A percentile compares a stretch with the other conserved stretches of the same genome.
These are phyloP conservation scores for Zygotorulaspora chibaensis DNA, from an alignment of 805 yeast species.

Conservation along the genomic window DNA sequence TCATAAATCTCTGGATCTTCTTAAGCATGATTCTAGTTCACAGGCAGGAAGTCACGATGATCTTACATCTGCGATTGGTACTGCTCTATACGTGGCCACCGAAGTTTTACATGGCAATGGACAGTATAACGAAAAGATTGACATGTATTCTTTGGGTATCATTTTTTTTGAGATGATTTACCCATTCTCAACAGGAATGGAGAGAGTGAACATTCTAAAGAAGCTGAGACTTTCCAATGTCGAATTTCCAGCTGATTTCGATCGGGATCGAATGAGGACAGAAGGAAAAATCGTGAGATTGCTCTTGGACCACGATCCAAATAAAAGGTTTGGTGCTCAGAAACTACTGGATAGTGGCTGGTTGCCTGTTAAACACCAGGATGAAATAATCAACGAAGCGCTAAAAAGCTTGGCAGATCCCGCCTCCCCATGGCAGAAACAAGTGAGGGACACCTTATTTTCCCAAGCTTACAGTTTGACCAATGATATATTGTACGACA, in stretches of 20 bases:
- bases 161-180: constrained; percentile 95
- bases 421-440: constrained; percentile 90
- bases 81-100: constrained; percentile 86
- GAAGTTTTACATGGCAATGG: constrained; percentile 75
- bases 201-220: constrained; percentile 70
- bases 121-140: constrained; percentile 88
- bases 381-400: constrained; percentile 84
- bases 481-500: constrained; percentile 78
- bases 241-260: constrained; percentile 69
- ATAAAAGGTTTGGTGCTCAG: constrained; percentile 72
- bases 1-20: constrained; percentile 43
- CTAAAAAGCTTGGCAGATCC: constrained; percentile 81
- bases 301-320: constrained; percentile 76
- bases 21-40: constrained; percentile 31
- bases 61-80: constrained; percentile 88
- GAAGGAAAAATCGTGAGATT: constrained; percentile 66
- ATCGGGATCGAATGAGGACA: constrained; percentile 42
- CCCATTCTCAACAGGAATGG: constrained; percentile 87
- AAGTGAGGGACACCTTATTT: constrained; percentile 82
- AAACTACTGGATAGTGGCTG: constrained; percentile 73
- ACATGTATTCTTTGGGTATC: constrained; percentile 90
- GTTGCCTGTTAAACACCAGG: constrained; percentile 86
- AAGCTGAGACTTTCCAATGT: constrained; percentile 55
- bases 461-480: constrained; percentile 82
- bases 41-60: constrained; percentile 49